Percentiles rank a stretch among this genome's conserved stretches.
Conservation (phyloP, 495 filamentous ascomycete species). For the Xylaria sp. region DNA sequence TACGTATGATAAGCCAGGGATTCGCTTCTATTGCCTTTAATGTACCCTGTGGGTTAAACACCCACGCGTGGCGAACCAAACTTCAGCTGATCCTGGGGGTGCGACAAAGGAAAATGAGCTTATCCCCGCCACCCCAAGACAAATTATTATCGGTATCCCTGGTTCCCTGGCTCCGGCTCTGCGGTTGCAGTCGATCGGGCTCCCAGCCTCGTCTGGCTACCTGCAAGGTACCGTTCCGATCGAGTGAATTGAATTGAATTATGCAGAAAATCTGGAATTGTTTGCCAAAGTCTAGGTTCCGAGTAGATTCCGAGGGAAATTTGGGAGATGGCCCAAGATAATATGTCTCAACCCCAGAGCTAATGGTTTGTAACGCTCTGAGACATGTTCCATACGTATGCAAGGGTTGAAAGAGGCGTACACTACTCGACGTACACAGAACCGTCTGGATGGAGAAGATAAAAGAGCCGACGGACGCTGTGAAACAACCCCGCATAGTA, state of each 20-base stretch:
- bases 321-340: constrained; percentile 10
- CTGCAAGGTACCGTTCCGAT: constrained; percentile 21
- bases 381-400: constrained; percentile 16
- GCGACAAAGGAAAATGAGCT: constrained; percentile 4
- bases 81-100: constrained; percentile 20
- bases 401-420: background rate
- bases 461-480: background rate
- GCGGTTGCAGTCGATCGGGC: constrained; percentile 23
- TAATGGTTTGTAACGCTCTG: background rate
- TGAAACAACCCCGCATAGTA: constrained; percentile 25
- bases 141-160: background rate
- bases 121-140: constrained; percentile 15
- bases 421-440: constrained; percentile 6
- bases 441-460: background rate
- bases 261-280: constrained; percentile 7
- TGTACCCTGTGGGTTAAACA: background rate
- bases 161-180: constrained; percentile 3
- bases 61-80: constrained; percentile 25
- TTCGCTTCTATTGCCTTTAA: constrained; percentile 18
- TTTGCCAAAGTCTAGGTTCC: background rate
- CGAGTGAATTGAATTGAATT: background rate
- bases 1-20: constrained; percentile 17
- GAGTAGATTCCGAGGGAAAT: background rate
- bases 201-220: constrained; percentile 4
- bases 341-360: constrained; percentile 20